Conservation (phyloP, 305 asterid species). For the Plantago lanceolata region DNA sequence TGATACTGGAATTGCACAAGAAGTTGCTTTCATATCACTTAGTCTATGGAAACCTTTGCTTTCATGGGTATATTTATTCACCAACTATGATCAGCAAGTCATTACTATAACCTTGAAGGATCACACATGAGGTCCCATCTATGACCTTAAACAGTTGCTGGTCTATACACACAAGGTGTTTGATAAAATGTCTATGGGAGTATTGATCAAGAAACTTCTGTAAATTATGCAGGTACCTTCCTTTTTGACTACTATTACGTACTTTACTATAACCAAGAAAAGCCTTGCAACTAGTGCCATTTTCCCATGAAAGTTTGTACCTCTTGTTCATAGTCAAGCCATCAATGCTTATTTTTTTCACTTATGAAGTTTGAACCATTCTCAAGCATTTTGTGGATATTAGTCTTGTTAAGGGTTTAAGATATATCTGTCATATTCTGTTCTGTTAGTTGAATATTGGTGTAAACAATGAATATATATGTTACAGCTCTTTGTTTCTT, state of each 20-base stretch:
- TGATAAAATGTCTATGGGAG: background rate
- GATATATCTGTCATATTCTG: background rate
- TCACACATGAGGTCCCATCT: no score
- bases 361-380: background rate
- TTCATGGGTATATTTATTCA: no score
- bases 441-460: no score
- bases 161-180: background rate
- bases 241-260: constrained; percentile 3
- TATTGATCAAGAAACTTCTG: constrained; percentile 2
- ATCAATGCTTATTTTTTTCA: no score
- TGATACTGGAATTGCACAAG: no score
- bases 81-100: no score
- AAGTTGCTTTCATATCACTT: no score
- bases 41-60: no score
- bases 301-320: background rate
- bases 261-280: no score
- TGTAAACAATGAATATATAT: background rate
- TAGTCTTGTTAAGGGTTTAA: background rate
- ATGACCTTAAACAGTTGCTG: no score
- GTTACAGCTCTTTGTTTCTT: background rate
- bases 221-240: background rate
- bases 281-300: background rate
- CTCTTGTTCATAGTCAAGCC: background rate
- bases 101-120: no score
- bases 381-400: background rate